phyloP scores from a whole-genome alignment of 2,329 filamentous ascomycete species.

The Sporothrix variecibatus region DNA sequence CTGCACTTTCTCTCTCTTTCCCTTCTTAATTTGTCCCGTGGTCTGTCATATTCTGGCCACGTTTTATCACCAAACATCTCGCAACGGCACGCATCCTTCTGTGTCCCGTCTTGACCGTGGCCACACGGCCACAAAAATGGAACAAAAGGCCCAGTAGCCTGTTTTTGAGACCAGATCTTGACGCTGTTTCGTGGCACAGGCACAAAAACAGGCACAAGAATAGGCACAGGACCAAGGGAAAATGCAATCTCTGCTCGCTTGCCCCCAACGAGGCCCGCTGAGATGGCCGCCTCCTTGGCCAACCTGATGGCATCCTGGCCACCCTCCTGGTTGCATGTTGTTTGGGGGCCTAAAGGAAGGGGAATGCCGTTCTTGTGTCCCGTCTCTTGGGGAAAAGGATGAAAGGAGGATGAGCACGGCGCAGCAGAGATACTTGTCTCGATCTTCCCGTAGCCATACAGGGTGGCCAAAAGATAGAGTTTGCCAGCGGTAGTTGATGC shows the following conservation, averaged over 20 bases:
- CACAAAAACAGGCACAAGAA: neutral
- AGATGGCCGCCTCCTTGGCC: neutral
- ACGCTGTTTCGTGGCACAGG: conserved; percentile 8
- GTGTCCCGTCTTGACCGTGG: neutral
- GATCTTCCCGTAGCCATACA: neutral
- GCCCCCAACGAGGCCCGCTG: neutral
- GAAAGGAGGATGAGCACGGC: neutral
- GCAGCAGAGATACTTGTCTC: neutral
- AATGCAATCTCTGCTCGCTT: neutral
- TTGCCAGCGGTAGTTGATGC: neutral
- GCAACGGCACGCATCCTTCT: neutral
- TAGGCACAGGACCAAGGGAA: neutral
- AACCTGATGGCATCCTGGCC: neutral
- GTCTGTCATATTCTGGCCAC: neutral
- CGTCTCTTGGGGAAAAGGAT: neutral
- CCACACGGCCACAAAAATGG: neutral
- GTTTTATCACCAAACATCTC: neutral
- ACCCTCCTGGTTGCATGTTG: neutral
- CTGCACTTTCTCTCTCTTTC: neutral
- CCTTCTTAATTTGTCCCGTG: neutral
- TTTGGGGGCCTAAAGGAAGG: neutral
- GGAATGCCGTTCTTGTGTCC: neutral
- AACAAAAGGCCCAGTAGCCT: neutral
- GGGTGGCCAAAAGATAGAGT: too few relatives aligned
- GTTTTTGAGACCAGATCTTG: neutral